Conservation (phyloP, 164 flowering plant genomes). For the Malania oleifera region DNA sequence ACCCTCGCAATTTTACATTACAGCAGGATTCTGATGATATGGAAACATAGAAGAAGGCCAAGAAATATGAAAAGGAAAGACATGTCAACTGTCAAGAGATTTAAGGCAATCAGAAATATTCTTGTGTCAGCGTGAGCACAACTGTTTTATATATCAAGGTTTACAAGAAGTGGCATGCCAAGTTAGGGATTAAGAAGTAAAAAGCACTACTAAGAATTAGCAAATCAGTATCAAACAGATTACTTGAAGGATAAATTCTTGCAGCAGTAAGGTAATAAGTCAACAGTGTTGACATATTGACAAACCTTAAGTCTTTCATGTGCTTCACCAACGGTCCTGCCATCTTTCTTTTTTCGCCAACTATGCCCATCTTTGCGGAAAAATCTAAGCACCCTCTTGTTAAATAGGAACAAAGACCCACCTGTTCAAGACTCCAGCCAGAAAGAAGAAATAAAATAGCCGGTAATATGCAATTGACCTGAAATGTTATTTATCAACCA, state of each 20-base stretch:
- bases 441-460: neutral
- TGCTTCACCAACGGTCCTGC: conserved; percentile 88
- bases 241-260: neutral
- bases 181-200: neutral
- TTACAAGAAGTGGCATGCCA: neutral
- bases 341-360: conserved; percentile 94
- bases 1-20: too few species aligned
- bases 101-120: neutral
- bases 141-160: neutral
- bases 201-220: neutral
- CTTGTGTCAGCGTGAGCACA: neutral
- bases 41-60: too few species aligned
- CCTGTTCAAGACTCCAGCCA: conserved; percentile 38
- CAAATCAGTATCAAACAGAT: neutral
- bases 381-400: conserved; percentile 76
- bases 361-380: conserved; percentile 88
- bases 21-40: neutral
- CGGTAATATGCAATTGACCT: neutral
- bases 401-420: conserved; percentile 93
- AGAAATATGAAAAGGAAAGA: neutral
- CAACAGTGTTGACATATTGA: neutral
- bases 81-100: too few species aligned
- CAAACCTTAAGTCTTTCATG: conserved; percentile 93
- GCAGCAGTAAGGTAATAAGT: neutral
- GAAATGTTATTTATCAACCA: neutral